Base-by-base conservation (phyloP, 331 rosid genomes). In the Quercus lobata region DNA sequence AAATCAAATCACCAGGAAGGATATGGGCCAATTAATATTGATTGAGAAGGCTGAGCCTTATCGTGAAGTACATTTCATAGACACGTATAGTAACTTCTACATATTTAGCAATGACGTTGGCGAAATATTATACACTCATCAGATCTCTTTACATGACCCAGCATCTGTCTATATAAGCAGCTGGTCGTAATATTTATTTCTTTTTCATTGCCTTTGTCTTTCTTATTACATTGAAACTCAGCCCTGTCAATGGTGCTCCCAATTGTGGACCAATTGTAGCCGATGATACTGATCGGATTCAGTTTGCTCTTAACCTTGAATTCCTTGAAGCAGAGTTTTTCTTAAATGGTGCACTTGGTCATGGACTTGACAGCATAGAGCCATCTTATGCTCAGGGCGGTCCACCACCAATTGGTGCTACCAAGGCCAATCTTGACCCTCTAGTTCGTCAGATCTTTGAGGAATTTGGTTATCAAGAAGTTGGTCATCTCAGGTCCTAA, bases 391-490 rank as follows among this genome's bases (percentile, higher is more conserved):
- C 76, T 8, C 0, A 15, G 7, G 80, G 73, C 2, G 84, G 80
- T 49, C 84, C 77, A 0, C 73, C 72, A 34, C 84, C 84, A 0
- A 16, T 69, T 44, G 84, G 80, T 1, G 80, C 57, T 25, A 71
- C 19, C 46, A 81, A 44, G 72, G 80, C 84, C 53, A 76, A n/a
- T 70, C 73, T 81, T 10, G 80, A 79, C 6, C 78, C 75, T 62
- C 11, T 76, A 19, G 78, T 63, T 62, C 4, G 4, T 15, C 1
- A 3, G 7, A 54, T 82, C 62, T 41, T 62, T 25, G 30, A 72
- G 63, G 81, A 82, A 72, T 82, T 82, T 3, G 78, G 12, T 8
- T 76, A 25, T 27, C 81, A 82, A 35, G 81, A 82, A 82, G 62
- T 82, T 77, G 78, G 81, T 29, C 85, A 82, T 41, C 0, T 76